phyloP scores from a whole-genome alignment of 805 yeast genomes.

The Blastobotrys mokoenaii region DNA sequence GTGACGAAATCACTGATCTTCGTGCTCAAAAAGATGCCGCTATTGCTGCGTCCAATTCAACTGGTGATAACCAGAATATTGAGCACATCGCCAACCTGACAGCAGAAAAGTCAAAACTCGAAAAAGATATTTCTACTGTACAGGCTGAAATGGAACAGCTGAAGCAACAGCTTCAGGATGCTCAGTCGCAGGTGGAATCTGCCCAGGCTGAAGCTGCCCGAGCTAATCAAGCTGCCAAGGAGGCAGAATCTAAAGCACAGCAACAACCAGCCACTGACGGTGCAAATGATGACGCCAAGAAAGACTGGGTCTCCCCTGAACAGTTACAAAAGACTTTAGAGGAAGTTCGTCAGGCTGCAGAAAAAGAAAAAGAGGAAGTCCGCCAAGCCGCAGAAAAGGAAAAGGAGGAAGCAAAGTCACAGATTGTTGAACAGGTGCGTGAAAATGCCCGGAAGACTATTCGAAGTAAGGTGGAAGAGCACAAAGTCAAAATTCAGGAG shows the following conservation, averaged over 20 bases:
- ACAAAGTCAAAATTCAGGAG: slow-evolving; percentile 17
- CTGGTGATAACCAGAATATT: slow-evolving; percentile 10
- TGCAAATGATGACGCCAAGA: not conserved
- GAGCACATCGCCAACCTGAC: slow-evolving; percentile 10
- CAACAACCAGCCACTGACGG: too few relatives aligned
- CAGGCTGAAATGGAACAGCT: slow-evolving; percentile 12
- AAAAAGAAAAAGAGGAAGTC: too few relatives aligned
- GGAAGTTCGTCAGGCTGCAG: too few relatives aligned
- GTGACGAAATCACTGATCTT: slow-evolving; percentile 21
- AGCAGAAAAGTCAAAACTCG: slow-evolving; percentile 23
- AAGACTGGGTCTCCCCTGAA: not conserved
- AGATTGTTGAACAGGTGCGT: slow-evolving; percentile 3
- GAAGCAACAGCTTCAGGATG: not conserved
- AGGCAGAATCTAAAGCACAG: too few relatives aligned
- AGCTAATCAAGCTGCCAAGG: not conserved
- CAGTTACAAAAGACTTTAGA: not conserved
- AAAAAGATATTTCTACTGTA: slow-evolving; percentile 17
- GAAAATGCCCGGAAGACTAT: slow-evolving; percentile 9
- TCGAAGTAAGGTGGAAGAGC: slow-evolving; percentile 19
- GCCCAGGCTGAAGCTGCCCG: slow-evolving; percentile 2
- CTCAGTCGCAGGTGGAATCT: not conserved
- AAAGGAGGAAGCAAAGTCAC: not conserved
- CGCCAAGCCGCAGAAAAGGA: not conserved
- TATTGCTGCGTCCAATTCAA: slow-evolving; percentile 1
- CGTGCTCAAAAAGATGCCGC: slow-evolving; percentile 8